Evolutionary conservation across 1,284 basidiomycete species (phyloP).

Genomic region (Heliocybe sulcata): DNA sequence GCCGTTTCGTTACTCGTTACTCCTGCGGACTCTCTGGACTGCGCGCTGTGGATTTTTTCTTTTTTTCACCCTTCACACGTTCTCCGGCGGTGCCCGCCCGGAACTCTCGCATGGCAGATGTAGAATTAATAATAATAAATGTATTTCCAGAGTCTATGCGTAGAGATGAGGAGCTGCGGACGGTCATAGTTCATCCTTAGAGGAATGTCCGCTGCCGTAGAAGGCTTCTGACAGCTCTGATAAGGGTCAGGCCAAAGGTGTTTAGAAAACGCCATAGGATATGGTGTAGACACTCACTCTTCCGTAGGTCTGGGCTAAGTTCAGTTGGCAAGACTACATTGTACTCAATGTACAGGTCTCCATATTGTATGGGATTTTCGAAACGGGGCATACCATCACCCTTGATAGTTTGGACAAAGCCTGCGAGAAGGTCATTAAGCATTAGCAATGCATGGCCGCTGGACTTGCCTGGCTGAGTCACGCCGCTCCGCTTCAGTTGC

Average conservation of each 20-base stretch:
- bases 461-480: constrained; percentile 80
- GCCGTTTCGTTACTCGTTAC: neutral
- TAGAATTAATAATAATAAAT: constrained; percentile 1
- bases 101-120: neutral
- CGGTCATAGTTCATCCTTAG: constrained; percentile 2
- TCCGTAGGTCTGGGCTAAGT: constrained; percentile 55
- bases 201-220: neutral
- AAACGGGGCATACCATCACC: constrained; percentile 88
- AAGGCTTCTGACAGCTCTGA: constrained; percentile 1
- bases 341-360: constrained; percentile 89
- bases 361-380: constrained; percentile 46
- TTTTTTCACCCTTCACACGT: neutral
- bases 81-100: neutral
- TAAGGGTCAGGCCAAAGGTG: neutral
- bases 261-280: neutral
- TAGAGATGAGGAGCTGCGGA: neutral
- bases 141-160: constrained; percentile 1
- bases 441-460: neutral
- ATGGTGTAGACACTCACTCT: constrained; percentile 36
- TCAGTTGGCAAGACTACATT: constrained; percentile 78
- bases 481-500: constrained; percentile 59
- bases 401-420: constrained; percentile 79
- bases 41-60: neutral
- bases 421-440: constrained; percentile 24
- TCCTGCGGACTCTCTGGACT: neutral